A percentile compares a stretch with the other conserved stretches of the same genome.
Conservation (phyloP, 768 basidiomycete species). For the Boletus speciosus region DNA sequence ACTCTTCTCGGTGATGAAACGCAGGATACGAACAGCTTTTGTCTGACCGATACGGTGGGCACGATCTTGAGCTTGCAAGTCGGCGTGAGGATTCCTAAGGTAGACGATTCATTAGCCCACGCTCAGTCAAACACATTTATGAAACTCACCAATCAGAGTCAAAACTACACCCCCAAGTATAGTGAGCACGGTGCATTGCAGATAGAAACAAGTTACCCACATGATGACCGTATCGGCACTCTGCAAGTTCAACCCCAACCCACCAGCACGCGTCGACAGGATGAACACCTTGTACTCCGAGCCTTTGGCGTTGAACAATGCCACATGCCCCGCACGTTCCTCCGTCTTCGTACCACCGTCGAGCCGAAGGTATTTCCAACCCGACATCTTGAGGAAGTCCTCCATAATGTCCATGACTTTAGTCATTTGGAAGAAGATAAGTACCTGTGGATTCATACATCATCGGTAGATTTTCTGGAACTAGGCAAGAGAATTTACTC, state of each 20-base stretch:
- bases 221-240: slow-evolving; percentile 97
- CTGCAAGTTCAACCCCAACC: slow-evolving; percentile 91
- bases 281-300: slow-evolving; percentile 92
- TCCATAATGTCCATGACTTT: slow-evolving; percentile 99
- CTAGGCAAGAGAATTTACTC: slow-evolving; percentile 44
- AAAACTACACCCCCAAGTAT: slow-evolving; percentile 44
- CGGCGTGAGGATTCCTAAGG: slow-evolving; percentile 92
- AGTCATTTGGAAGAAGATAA: slow-evolving; percentile 99
- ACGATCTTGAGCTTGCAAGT: slow-evolving; percentile 99
- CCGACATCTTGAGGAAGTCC: slow-evolving; percentile 87
- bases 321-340: slow-evolving; percentile 84
- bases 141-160: slow-evolving; percentile 65
- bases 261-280: slow-evolving; percentile 89
- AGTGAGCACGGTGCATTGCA: slow-evolving; percentile 5
- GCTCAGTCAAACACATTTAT: background rate
- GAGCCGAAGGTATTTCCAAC: slow-evolving; percentile 85
- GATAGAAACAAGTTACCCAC: slow-evolving; percentile 41
- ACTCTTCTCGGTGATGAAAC: slow-evolving; percentile 97
- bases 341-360: slow-evolving; percentile 97
- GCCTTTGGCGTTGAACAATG: slow-evolving; percentile 82
- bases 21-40: slow-evolving; percentile 92
- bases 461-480: background rate
- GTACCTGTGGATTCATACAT: slow-evolving; percentile 51
- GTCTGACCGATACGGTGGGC: slow-evolving; percentile 99
- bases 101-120: slow-evolving; percentile 1